phyloP scores from a whole-genome alignment of 495 filamentous ascomycete species.

The Aspergillus bridgeri region DNA sequence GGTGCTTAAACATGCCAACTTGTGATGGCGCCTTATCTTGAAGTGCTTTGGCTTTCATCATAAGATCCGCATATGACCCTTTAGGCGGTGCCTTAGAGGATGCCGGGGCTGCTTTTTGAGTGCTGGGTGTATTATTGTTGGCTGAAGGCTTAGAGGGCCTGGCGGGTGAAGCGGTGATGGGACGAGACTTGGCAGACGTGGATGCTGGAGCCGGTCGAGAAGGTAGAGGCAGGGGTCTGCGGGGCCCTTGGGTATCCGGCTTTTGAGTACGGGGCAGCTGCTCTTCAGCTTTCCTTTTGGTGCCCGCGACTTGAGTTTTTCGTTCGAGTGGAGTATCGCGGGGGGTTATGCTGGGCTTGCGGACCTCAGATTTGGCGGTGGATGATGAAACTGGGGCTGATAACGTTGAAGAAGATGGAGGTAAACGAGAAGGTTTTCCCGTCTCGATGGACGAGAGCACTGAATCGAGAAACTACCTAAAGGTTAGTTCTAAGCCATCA shows the following conservation, averaged over 20 bases:
- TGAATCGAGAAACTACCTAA: conserved; percentile 53
- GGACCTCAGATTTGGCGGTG: conserved; percentile 25
- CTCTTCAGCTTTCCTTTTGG: conserved; percentile 46
- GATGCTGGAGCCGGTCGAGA: conserved; percentile 8
- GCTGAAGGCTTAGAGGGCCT: conserved; percentile 17
- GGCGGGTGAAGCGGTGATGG: conserved; percentile 12
- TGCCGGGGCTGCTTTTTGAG: conserved; percentile 22
- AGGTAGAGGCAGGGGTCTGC: conserved; percentile 10
- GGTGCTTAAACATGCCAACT: conserved; percentile 37
- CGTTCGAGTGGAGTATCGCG: conserved; percentile 16
- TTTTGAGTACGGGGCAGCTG: conserved; percentile 29
- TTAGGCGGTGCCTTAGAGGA: conserved; percentile 39
- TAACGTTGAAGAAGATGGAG: conserved; percentile 24
- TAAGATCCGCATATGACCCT: conserved; percentile 43
- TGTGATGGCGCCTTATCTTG: conserved; percentile 34
- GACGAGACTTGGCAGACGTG: conserved; percentile 18
- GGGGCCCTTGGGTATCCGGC: conserved; percentile 20
- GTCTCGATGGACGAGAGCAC: conserved; percentile 53
- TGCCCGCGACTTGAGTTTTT: conserved; percentile 25
- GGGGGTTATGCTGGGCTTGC: conserved; percentile 15
- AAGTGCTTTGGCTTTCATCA: conserved; percentile 36
- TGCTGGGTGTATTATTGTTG: conserved; percentile 15
- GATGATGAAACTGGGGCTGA: conserved; percentile 30
- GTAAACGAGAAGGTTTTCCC: conserved; percentile 35
- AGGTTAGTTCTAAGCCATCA: conserved; percentile 21